A percentile compares a stretch with the other conserved stretches of the same genome.
Conservation (phyloP, 768 basidiomycete genomes). For the Mycena olivaceomarginata region DNA sequence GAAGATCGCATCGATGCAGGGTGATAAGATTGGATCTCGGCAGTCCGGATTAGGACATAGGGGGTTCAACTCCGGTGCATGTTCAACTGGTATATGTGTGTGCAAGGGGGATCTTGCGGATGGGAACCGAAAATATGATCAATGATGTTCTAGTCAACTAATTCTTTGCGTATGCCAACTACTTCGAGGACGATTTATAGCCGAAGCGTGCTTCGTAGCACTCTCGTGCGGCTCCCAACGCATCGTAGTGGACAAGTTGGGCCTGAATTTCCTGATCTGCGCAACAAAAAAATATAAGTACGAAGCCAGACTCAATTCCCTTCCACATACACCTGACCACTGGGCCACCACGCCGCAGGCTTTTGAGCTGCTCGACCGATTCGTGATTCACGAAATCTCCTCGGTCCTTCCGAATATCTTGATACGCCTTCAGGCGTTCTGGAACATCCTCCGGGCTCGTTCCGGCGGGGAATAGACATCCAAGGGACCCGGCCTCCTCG, state of each 20-base stretch:
- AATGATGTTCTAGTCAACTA: too few species aligned
- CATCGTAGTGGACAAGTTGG: neutral
- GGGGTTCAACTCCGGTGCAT: too few species aligned
- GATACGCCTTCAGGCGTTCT: slow-evolving; percentile 11
- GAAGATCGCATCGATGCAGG: slow-evolving; percentile 31
- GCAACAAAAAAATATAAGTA: neutral
- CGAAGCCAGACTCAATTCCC: neutral
- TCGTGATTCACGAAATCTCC: slow-evolving; percentile 17
- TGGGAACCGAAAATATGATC: too few species aligned
- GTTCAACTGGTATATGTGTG: too few species aligned
- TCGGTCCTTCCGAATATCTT: slow-evolving; percentile 19
- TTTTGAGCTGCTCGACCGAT: slow-evolving; percentile 3
- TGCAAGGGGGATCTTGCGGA: too few species aligned
- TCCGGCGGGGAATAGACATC: slow-evolving; percentile 25
- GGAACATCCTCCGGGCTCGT: slow-evolving; percentile 11
- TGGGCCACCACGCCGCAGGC: neutral
- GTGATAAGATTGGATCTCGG: slow-evolving; percentile 8
- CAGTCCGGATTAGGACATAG: neutral
- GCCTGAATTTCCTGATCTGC: neutral
- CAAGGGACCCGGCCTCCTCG: slow-evolving; percentile 38
- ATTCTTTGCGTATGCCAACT: neutral
- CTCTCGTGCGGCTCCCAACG: neutral
- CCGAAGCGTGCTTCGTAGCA: neutral
- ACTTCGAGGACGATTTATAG: too few species aligned
- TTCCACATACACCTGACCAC: neutral